A percentile compares a stretch with the other conserved stretches of the same genome.
These are phyloP conservation scores for Blastocystis sp. DNA, from an alignment of 352 stramenopile genomes.

Conservation along the genomic window DNA sequence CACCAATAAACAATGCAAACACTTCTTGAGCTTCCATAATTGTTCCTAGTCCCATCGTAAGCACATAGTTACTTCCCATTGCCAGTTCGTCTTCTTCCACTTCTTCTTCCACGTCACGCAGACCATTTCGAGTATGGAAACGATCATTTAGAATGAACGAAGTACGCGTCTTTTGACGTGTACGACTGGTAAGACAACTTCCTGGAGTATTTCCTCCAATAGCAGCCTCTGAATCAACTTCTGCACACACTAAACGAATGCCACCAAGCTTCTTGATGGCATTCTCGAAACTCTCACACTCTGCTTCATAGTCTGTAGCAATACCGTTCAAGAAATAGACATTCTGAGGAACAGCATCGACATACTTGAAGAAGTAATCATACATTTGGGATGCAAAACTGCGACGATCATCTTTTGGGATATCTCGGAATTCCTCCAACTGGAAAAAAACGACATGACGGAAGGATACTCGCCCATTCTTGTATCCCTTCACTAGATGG, in stretches of 20 bases:
- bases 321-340: conserved; percentile 52
- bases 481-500: not conserved
- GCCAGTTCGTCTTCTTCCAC: not conserved
- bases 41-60: conserved; percentile 58
- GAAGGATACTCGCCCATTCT: conserved; percentile 29
- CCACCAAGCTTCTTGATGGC: conserved; percentile 10
- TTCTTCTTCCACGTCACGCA: conserved; percentile 26
- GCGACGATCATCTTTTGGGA: conserved; percentile 16
- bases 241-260: conserved; percentile 1
- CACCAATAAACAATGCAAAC: conserved; percentile 28
- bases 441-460: conserved; percentile 54
- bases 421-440: conserved; percentile 57
- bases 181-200: conserved; percentile 43
- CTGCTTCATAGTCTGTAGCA: conserved; percentile 3
- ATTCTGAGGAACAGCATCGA: conserved; percentile 42
- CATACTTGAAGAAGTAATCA: conserved; percentile 60
- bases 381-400: conserved; percentile 53
- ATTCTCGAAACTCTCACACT: conserved; percentile 40
- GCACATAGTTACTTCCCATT: conserved; percentile 60
- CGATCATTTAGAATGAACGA: conserved; percentile 58
- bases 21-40: conserved; percentile 59
- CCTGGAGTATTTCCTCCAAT: conserved; percentile 59
- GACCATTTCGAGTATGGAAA: conserved; percentile 44
- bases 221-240: conserved; percentile 40
- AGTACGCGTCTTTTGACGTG: conserved; percentile 43